These are phyloP conservation scores for Friedmanniomyces endolithicus DNA, from an alignment of 495 filamentous ascomycete genomes.

Conservation along the genomic window DNA sequence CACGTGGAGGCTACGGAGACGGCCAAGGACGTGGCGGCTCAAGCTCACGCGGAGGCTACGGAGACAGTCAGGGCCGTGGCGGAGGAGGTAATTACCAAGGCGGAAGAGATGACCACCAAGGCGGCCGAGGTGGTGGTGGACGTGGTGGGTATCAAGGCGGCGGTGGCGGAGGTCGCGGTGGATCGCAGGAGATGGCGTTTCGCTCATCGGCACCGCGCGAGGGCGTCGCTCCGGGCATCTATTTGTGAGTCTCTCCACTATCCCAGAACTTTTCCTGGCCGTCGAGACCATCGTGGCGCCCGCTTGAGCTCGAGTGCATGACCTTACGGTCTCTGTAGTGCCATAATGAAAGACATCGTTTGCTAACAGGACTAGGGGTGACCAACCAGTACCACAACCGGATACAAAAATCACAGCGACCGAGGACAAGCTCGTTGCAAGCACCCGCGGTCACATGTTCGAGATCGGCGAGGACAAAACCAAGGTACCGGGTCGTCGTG, in stretches of 20 bases:
- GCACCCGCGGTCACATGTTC: conserved; percentile 2
- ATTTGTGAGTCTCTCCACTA: background rate
- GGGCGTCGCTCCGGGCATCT: background rate
- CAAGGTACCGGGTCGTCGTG: conserved; percentile 30
- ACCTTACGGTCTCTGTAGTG: no score
- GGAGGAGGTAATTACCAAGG: conserved; percentile 3
- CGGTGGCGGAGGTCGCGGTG: conserved; percentile 8
- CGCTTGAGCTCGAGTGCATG: no score
- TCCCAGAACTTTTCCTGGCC: background rate
- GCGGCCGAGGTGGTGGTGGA: conserved; percentile 9
- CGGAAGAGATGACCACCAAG: conserved; percentile 1
- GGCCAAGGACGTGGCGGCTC: background rate
- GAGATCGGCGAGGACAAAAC: background rate
- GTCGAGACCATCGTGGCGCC: background rate
- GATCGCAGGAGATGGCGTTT: background rate
- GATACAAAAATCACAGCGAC: conserved; percentile 1
- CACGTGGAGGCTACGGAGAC: background rate
- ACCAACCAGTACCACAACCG: background rate
- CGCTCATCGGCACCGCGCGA: background rate
- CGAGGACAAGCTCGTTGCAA: conserved; percentile 10
- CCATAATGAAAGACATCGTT: background rate
- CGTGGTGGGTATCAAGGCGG: background rate
- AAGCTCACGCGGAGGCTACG: background rate
- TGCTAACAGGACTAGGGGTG: background rate
- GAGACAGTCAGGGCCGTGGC: background rate